Percentiles rank a stretch among this genome's conserved stretches.
Conservation (phyloP, 2,329 filamentous ascomycete species). For the Chaetomiaceae sp. region DNA sequence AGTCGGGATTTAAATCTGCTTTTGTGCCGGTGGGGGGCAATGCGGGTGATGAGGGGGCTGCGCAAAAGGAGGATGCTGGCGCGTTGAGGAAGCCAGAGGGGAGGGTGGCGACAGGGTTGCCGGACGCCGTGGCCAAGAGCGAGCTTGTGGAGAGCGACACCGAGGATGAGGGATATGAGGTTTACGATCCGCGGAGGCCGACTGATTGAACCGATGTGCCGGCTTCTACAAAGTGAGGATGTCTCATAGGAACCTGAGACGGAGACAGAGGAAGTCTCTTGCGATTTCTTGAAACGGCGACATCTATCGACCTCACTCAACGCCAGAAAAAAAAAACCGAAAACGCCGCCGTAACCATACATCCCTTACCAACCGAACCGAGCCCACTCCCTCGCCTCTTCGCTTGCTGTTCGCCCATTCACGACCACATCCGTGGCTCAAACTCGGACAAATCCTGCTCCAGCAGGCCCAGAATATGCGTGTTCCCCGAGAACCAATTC, state of each 20-base stretch:
- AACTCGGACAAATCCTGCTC: constrained; percentile 56
- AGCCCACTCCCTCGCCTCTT: too few species aligned
- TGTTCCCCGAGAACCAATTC: constrained; percentile 63
- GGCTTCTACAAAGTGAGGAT: too few species aligned
- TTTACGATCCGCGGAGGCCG: constrained; percentile 58
- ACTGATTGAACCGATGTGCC: constrained; percentile 49
- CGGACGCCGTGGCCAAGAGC: constrained; percentile 26
- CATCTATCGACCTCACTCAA: background rate
- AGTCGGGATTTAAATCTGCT: constrained; percentile 76
- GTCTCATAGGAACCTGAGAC: background rate
- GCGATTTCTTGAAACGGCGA: background rate
- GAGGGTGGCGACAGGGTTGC: constrained; percentile 24
- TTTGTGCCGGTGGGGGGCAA: constrained; percentile 54
- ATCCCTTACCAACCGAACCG: background rate
- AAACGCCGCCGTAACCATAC: background rate
- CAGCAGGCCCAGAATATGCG: constrained; percentile 60
- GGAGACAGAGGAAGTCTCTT: background rate
- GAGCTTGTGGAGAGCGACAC: constrained; percentile 55
- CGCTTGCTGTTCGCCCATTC: constrained; percentile 4
- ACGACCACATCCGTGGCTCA: constrained; percentile 23
- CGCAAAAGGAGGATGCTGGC: constrained; percentile 26
- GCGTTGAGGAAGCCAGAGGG: constrained; percentile 25
- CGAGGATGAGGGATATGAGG: constrained; percentile 67
- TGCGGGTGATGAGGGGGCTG: constrained; percentile 28
- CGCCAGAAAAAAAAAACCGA: constrained; percentile 1